Evolutionary conservation across 805 yeast genomes (phyloP), one percentile per base, ranked within the genome.

Genomic region (Lipomyces yamanashiensis): DNA sequence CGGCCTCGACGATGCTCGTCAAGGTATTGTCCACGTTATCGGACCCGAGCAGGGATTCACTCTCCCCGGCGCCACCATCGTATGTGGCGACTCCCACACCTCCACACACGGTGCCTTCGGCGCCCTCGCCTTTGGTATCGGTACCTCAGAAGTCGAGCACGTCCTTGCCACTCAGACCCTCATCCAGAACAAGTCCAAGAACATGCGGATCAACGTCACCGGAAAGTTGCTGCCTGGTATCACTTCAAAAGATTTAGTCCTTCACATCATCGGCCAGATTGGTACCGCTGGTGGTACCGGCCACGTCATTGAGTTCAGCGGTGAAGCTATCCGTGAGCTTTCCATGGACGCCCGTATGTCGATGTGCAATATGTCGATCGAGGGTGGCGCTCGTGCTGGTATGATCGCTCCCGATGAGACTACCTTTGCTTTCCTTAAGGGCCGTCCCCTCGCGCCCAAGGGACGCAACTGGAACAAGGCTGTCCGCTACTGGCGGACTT

Each of bases 251-350:
- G 99, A 95, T 80, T 81, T 95, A 72, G 87, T 95, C 70, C 83
- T 95, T 65, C 98, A 95, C 76, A 95, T 95, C 50, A 95, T 95
- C 74, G 97, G 98, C 71, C 86, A 87, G 58, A 95, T 95, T 74
- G 99, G 99, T 79, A 95, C 99, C 70, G 99, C 99, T 66, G 99
- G 99, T 79, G 99, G 99, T 80, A 95, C 98, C 63, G 99, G 99
- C 59, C 82, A 86, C 73, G 99, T 95, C 63, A 90, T 95, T 76
- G 99, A 95, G 80, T 95, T 93, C 79, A 95, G 96, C 54, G 99
- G 99, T 77, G 85, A 87, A 71, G 98, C 98, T 62, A 92, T 95
- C 72, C 90, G 89, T 77, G 85, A 83, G 67, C 83, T 95, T 67
- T 85, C 96, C 39, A 91, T 95, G 92, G 99, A 95, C 79, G 97